phyloP scores from a whole-genome alignment of 768 basidiomycete species.

The Mycena galericulata region DNA sequence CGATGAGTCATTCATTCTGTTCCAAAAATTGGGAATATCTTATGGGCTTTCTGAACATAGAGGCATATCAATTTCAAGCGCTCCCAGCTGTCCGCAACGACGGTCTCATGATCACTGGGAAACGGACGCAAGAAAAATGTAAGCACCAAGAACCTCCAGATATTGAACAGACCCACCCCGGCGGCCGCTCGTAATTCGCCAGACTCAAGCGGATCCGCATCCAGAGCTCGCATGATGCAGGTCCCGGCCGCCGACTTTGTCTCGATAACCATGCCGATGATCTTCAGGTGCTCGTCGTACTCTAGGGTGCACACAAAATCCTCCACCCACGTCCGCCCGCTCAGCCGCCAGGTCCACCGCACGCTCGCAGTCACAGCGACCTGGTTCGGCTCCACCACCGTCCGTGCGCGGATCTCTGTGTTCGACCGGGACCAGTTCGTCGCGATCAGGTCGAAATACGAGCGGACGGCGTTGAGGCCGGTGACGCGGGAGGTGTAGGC shows the following conservation, averaged over 20 bases:
- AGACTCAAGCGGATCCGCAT: slow-evolving; percentile 36
- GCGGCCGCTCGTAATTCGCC: slow-evolving; percentile 4
- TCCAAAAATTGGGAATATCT: no score
- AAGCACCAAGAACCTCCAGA: neutral
- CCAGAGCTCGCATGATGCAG: slow-evolving; percentile 61
- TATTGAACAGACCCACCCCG: neutral
- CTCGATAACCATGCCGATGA: slow-evolving; percentile 52
- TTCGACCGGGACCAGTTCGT: slow-evolving; percentile 57
- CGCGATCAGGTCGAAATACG: slow-evolving; percentile 61
- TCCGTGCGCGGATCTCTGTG: slow-evolving; percentile 39
- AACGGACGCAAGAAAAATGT: no score
- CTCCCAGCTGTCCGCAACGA: no score
- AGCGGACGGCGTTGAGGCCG: slow-evolving; percentile 60
- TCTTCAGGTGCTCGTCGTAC: slow-evolving; percentile 58
- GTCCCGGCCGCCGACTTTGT: slow-evolving; percentile 55
- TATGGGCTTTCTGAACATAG: no score
- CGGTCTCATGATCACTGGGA: no score
- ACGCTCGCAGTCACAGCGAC: slow-evolving; percentile 53
- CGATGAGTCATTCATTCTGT: no score
- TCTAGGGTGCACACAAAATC: slow-evolving; percentile 59
- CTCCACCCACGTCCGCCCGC: slow-evolving; percentile 57
- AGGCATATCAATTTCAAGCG: no score
- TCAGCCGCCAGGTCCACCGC: slow-evolving; percentile 60
- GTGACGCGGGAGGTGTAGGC: slow-evolving; percentile 50
- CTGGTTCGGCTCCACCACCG: slow-evolving; percentile 40